Evolutionary conservation across 176 grass and related monocot genomes (phyloP), one percentile per base, ranked within the genome.

Genomic region (Triticum monococcum): DNA sequence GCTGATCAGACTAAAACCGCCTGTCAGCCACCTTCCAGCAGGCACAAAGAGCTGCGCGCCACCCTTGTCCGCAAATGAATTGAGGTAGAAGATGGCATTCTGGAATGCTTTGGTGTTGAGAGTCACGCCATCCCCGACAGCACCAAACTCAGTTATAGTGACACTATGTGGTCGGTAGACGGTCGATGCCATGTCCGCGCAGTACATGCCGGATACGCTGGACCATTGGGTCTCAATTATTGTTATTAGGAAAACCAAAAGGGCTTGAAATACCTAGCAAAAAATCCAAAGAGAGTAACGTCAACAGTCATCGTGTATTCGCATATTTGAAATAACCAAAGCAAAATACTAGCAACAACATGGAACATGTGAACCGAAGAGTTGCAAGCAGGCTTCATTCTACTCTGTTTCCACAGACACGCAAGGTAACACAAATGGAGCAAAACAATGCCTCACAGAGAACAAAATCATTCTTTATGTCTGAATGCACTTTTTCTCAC

Each of bases 41-140:
- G 97, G 97, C 79, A 99, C 97, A 45, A 99, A 99, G 67, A 99
- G 89, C 61, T 96, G 87, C 0, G 97, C 97, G 0, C 97, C 97
- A 4, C 97, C 97, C 79, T 99, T 99, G 88, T 99, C 97, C 0
- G 97, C 92, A 50, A 99, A 99, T 22, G 97, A 99, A 87, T 96
- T 92, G 74, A 99, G 97, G 79, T 99, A 99, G 79, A 96, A 99
- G 36, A 99, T 96, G 6, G 97, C 97, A 83, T 99, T 99, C 86
- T 94, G 93, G 81, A 99, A 99, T 75, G 97, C 94, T 76, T 99
- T 99, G 57, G 97, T 96, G 77, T 99, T 99, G 28, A 94, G 81
- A 12, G 97, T 96, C 33, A 88, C 87, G 63, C 97, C 97, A 79
- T 99, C 92, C 6, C 97, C 94, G n/a, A 99, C 89, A 45, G 97